Evolutionary conservation across 108 stramenopile species (phyloP), one percentile per base, ranked within the genome.

Genomic region (Mediolabrus comicus): DNA sequence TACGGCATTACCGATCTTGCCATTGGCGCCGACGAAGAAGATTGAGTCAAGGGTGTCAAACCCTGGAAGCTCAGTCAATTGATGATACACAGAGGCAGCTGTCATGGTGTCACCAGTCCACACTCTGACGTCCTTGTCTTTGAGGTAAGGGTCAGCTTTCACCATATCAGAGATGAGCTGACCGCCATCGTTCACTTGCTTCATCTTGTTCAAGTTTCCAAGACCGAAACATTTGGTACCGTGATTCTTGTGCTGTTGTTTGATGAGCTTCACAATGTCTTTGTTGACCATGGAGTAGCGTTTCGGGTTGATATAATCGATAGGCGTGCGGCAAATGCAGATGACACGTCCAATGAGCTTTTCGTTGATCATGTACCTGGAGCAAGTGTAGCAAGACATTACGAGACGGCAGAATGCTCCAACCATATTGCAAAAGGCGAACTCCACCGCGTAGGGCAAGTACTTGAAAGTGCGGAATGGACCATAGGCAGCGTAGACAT

Each of bases 51-150:
- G 59, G 12, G 69, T 73, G 31, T 83, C 72, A 39, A 88, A 71
- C 26, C 81, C 82, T 16, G 84, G 83, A 38, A 85, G 51, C 16
- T 85, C 87, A 41, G 67, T 67, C 28, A 88, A 73, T 54, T 84
- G 83, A 31, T 85, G 63, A 67, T 85, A 88, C 2, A 88, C 84
- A 30, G 84, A 85, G 0, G 87, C 87, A 16, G 84, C 83, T 17
- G 87, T 88, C 84, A 85, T 83, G 58, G 87, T 88, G 52, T 88
- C 87, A 27, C 87, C 87, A 9, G 87, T 88, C 87, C 87, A 88
- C 17, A 88, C 80, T 10, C 72, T 49, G 51, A 88, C 82, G 28
- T 83, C 83, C 82, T 85, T 85, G 65, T 88, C 84, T 56, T 82
- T 78, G 41, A 88, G 72, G 58, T 82, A 81, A 25, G 72, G 65